Evolutionary conservation across 2,329 filamentous ascomycete genomes (phyloP), one percentile per base, ranked within the genome.

Genomic region (Colletotrichum cereale): DNA sequence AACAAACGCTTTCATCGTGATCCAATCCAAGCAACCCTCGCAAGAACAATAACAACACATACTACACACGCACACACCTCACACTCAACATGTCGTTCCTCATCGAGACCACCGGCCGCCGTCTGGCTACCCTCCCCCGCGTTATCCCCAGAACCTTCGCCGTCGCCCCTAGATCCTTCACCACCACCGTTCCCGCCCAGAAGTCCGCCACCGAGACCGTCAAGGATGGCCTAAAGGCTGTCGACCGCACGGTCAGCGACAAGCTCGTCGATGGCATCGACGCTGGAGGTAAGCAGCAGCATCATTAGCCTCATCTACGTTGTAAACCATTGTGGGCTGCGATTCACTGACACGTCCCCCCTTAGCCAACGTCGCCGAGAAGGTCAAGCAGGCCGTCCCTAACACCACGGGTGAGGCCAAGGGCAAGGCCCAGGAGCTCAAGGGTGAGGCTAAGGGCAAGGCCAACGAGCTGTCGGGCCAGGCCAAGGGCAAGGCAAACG

Each of bases 181-280:
- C 84, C 71, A 86, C 86, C 16, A 83, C 82, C 62, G 73, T 83
- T 12, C 78, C 79, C 2, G 74, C 80, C 11, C 83, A 82, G 57
- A 90, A 89, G 81, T 82, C 84, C 12, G 81, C 85, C 3, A 82
- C 86, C 62, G 87, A 91, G 67, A 75, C 84, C 0, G 86, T 87
- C 75, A 92, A 91, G 80, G 89, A 91, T 73, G 85, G 85, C 4
- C 79, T 88, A 68, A 90, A 91, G 80, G 82, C 81, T 7, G 88
- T 90, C 7, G 88, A 92, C 81, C 84, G 88, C 38, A 84, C 82
- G 61, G 88, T 92, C 52, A 86, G 87, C 71, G 86, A 90, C 78
- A 91, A 89, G 78, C 77, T 92, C 24, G 87, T 91, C 36, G 87
- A 89, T 48, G 89, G 88, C 21, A 89, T 92, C 77, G 84, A 92